Conservation (phyloP, 768 basidiomycete genomes). For the Neoboletus brunneissimus region DNA sequence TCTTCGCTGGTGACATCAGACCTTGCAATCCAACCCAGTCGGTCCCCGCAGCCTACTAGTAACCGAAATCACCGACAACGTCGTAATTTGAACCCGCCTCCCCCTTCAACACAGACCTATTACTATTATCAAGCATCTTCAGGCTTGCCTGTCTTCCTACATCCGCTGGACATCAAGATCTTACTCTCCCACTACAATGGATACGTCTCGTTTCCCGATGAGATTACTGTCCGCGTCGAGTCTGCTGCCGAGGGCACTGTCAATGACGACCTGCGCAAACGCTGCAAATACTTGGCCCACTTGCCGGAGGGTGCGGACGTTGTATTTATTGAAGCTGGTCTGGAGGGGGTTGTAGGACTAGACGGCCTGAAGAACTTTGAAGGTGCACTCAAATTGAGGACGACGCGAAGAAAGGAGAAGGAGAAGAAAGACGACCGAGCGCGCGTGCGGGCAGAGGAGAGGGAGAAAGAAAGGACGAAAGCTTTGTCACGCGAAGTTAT, state of each 20-base stretch:
- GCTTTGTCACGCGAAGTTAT: conserved; percentile 22
- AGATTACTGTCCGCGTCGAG: conserved; percentile 78
- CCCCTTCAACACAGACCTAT: conserved; percentile 85
- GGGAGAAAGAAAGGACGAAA: conserved; percentile 56
- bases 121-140: conserved; percentile 95
- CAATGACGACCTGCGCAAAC: conserved; percentile 89
- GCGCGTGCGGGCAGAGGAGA: conserved; percentile 71
- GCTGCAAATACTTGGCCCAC: conserved; percentile 94
- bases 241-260: conserved; percentile 73
- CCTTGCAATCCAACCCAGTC: conserved; percentile 1
- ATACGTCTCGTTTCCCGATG: conserved; percentile 82
- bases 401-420: conserved; percentile 74
- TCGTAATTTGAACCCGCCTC: conserved; percentile 81
- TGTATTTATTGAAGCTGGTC: conserved; percentile 87
- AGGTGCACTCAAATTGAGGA: conserved; percentile 71
- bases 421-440: conserved; percentile 86
- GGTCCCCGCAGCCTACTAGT: conserved; percentile 6
- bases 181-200: conserved; percentile 78
- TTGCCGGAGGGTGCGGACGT: conserved; percentile 91
- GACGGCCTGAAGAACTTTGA: conserved; percentile 83
- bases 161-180: conserved; percentile 94
- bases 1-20: conserved; percentile 5
- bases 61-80: conserved; percentile 57
- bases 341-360: conserved; percentile 70
- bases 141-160: conserved; percentile 88